Conservation (phyloP, 2,329 filamentous ascomycete species). For the Diaporthe helianthi region DNA sequence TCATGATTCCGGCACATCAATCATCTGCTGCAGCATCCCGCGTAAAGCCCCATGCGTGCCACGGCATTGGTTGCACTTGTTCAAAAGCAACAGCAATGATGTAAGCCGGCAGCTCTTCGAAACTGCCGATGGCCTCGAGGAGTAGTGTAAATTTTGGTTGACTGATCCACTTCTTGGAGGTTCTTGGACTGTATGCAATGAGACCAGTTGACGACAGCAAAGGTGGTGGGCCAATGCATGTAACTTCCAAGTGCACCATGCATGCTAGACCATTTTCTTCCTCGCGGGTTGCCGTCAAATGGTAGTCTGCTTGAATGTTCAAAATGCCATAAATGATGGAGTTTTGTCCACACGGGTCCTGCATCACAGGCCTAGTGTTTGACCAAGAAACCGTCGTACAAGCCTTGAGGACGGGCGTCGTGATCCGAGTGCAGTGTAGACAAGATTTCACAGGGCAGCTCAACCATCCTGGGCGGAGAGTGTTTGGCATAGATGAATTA, state of each 20-base stretch:
- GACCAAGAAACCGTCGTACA: slow-evolving; percentile 7
- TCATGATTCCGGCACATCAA: not conserved
- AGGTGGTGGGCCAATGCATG: too few relatives aligned
- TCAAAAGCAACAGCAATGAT: not conserved
- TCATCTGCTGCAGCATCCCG: not conserved
- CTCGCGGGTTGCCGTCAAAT: not conserved
- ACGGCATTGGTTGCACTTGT: not conserved
- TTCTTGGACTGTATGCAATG: slow-evolving; percentile 3
- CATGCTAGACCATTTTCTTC: not conserved
- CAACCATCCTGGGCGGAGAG: not conserved
- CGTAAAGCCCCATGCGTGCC: not conserved
- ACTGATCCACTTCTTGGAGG: not conserved
- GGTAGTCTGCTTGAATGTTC: not conserved
- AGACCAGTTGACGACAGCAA: not conserved
- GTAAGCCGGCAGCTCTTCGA: not conserved
- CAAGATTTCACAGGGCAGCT: slow-evolving; percentile 12
- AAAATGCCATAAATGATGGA: slow-evolving; percentile 1
- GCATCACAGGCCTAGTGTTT: slow-evolving; percentile 3
- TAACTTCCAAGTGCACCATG: not conserved
- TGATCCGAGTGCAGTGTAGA: not conserved
- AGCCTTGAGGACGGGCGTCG: slow-evolving; percentile 5
- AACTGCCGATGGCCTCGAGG: not conserved
- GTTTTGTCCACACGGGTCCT: not conserved
- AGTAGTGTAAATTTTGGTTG: not conserved
- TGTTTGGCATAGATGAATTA: slow-evolving; percentile 9